A percentile compares a stretch with the other conserved stretches of the same genome.
These are phyloP conservation scores for Collybiopsis luxurians DNA, from an alignment of 768 basidiomycete genomes.

Conservation along the genomic window DNA sequence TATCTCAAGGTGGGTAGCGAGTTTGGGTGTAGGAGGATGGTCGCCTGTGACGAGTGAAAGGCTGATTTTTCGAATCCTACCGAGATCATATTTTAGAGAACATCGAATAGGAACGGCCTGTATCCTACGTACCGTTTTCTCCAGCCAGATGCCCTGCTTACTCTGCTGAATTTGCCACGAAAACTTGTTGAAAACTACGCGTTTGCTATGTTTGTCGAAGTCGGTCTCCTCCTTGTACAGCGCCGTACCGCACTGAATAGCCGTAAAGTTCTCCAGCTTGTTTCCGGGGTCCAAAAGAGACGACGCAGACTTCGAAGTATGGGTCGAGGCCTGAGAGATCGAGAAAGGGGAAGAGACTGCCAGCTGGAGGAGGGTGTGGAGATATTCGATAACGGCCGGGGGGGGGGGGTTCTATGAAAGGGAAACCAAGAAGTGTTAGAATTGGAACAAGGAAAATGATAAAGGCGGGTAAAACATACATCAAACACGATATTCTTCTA, in stretches of 20 bases:
- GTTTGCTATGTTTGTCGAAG: slow-evolving; percentile 64
- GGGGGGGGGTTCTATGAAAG: slow-evolving; percentile 51
- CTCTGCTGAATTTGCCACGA: slow-evolving; percentile 82
- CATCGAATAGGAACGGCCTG: neutral
- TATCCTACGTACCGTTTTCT: slow-evolving; percentile 73
- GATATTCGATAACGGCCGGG: slow-evolving; percentile 69
- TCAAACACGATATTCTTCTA: slow-evolving; percentile 63
- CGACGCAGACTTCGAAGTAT: slow-evolving; percentile 47
- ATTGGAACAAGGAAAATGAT: too few relatives aligned
- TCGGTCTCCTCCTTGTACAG: slow-evolving; percentile 81
- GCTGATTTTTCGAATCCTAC: slow-evolving; percentile 94
- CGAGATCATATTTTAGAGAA: neutral
- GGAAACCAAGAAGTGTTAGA: too few relatives aligned
- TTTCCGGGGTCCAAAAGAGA: slow-evolving; percentile 67
- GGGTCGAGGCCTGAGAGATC: slow-evolving; percentile 41
- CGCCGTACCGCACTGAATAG: slow-evolving; percentile 90
- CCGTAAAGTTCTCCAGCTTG: slow-evolving; percentile 77
- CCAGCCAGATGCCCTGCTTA: slow-evolving; percentile 89
- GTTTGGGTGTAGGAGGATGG: slow-evolving; percentile 92
- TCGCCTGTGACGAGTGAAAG: slow-evolving; percentile 87
- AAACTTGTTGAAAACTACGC: slow-evolving; percentile 70
- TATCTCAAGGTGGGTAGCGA: too few relatives aligned
- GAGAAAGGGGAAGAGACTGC: slow-evolving; percentile 80
- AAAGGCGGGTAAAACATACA: slow-evolving; percentile 42
- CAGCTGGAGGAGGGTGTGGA: slow-evolving; percentile 56